Evolutionary conservation across 805 yeast genomes (phyloP), one percentile per base, ranked within the genome.

Genomic region (Pichia thaimueangensis): DNA sequence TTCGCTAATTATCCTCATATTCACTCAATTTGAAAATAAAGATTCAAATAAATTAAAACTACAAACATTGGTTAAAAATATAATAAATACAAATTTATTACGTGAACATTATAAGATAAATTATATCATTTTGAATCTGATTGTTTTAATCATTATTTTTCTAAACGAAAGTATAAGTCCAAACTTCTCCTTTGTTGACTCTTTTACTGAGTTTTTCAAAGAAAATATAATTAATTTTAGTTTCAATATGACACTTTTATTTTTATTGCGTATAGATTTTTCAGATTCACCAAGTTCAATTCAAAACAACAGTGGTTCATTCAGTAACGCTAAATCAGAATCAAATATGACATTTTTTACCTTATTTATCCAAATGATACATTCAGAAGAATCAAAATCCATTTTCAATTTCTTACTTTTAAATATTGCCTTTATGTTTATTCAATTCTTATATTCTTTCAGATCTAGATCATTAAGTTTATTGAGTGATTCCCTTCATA

Each of bases 401-500:
- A 93, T 93, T 24, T 89, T 93, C 62, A 82, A 86, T 44, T 93
- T 91, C 55, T 64, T 93, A 37, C 62, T 91, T 49, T 70, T 93
- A 47, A 93, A 93, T 62, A 78, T 95, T 11, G 76, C 93, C 2
- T 93, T 93, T 64, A 93, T 93, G 99, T 78, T 93, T 55, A 80
- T 93, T 31, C 99, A 93, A 65, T 70, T 93, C 50, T 65, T 93
- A 9, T 93, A 93, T 60, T 89, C 97, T 0, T 83, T 93, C 64
- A 73, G 95, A 47, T 88, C 97, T 1, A 89, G 86, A 56, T 91
- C 97, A 0, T 67, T 93, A 35, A 97, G 98, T 10, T 68, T 93
- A 20, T 62, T 93, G 40, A 87, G 96, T 16, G 99, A 93, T 57
- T 87, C 96, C 1, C 70, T 93, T 40, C 99, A 93, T 62, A 93